These are phyloP conservation scores for Lycium barbarum DNA, from an alignment of 257 asterid species.

Conservation along the genomic window DNA sequence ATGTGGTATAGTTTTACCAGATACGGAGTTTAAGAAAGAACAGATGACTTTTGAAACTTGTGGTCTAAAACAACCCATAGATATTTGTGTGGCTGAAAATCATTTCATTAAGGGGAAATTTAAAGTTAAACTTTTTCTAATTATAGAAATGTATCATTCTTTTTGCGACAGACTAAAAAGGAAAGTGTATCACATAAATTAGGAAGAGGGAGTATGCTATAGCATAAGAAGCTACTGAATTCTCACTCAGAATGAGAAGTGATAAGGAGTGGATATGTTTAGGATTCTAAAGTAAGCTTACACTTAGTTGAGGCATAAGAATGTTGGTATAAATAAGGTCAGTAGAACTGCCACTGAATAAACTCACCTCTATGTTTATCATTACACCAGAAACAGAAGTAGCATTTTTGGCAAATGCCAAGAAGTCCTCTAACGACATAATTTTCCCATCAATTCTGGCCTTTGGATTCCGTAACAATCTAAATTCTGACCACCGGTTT, in stretches of 20 bases:
- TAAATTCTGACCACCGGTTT: constrained; percentile 41
- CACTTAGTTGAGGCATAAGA: not conserved
- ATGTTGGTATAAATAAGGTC: constrained; percentile 16
- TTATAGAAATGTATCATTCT: no score
- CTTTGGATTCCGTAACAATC: constrained; percentile 60
- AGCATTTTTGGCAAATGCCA: constrained; percentile 62
- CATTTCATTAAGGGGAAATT: no score
- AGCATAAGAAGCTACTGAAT: not conserved
- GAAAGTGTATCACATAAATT: no score
- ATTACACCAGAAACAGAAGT: constrained; percentile 75
- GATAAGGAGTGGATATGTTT: constrained; percentile 10
- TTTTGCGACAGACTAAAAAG: no score
- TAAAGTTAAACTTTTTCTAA: no score
- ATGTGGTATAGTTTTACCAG: no score
- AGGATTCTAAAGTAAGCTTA: not conserved
- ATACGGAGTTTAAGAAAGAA: no score
- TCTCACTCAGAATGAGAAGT: not conserved
- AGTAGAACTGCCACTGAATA: constrained; percentile 25
- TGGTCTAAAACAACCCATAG: no score
- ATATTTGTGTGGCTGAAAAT: no score
- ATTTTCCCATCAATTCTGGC: constrained; percentile 48
- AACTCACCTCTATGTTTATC: constrained; percentile 71
- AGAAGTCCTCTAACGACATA: constrained; percentile 60
- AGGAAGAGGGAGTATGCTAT: no score
- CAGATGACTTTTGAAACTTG: no score